A percentile compares a stretch with the other conserved stretches of the same genome.
phyloP scores from a whole-genome alignment of 2,329 filamentous ascomycete species.

The Lizonia empirigonia region DNA sequence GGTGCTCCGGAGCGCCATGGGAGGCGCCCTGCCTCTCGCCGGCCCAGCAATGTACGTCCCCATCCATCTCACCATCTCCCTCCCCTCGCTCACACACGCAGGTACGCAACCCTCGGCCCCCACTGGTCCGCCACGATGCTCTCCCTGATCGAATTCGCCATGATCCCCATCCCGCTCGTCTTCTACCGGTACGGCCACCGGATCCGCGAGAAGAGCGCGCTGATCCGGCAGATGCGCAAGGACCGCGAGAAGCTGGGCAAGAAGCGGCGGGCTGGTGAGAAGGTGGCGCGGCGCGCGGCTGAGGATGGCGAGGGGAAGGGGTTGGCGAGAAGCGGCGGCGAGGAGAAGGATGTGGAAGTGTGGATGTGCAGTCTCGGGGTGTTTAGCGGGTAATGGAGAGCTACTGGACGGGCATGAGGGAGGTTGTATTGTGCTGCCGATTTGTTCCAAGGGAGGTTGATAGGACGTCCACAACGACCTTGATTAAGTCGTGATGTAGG shows the following conservation, averaged over 20 bases:
- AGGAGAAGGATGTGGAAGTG: conserved; percentile 19
- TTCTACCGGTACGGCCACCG: conserved; percentile 70
- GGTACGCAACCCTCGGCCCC: conserved; percentile 69
- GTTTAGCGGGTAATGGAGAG: no score
- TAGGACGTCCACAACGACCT: no score
- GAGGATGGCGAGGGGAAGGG: conserved; percentile 3
- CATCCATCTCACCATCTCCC: background rate
- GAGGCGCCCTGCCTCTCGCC: conserved; percentile 78
- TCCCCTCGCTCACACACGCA: conserved; percentile 6
- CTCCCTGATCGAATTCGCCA: conserved; percentile 71
- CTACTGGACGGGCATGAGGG: no score
- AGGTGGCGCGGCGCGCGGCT: conserved; percentile 50
- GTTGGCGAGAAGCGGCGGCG: no score
- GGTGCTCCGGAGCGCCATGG: conserved; percentile 72
- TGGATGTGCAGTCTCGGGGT: no score
- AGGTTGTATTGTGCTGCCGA: no score
- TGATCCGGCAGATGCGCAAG: conserved; percentile 58
- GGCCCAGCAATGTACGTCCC: conserved; percentile 65
- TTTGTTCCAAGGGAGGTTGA: no score
- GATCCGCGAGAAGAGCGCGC: conserved; percentile 60
- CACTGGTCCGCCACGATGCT: conserved; percentile 81
- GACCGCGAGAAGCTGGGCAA: conserved; percentile 51
- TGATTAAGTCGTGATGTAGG: no score
- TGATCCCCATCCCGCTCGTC: conserved; percentile 79
- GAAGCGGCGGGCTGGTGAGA: conserved; percentile 47